A percentile compares a stretch with the other conserved stretches of the same genome.
Conservation (phyloP, 2,329 filamentous ascomycete species). For the Ascochyta clinopodiicola region DNA sequence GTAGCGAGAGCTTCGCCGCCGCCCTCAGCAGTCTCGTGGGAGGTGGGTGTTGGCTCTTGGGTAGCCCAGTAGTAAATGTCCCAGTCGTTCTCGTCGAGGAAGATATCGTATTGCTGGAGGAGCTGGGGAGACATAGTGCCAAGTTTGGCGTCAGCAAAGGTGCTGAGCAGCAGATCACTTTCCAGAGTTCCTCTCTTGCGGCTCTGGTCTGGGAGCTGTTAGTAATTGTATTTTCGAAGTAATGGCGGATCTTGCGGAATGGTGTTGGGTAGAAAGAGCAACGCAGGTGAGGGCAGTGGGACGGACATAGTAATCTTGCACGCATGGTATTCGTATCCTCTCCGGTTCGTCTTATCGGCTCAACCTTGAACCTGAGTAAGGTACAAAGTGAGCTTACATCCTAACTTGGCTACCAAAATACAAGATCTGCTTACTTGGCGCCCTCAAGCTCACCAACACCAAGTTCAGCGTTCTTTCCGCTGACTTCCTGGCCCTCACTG, state of each 20-base stretch:
- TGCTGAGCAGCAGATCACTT: conserved; percentile 93
- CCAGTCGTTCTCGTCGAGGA: conserved; percentile 99
- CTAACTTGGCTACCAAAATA: conserved; percentile 80
- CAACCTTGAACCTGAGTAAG: conserved; percentile 77
- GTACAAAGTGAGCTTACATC: conserved; percentile 59
- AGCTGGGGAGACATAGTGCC: conserved; percentile 73
- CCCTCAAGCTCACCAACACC: conserved; percentile 45
- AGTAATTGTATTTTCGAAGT: neutral
- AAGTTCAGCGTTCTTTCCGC: conserved; percentile 35
- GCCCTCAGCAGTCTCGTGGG: conserved; percentile 63
- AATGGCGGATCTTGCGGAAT: neutral
- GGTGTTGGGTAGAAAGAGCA: neutral
- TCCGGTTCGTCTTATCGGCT: conserved; percentile 83
- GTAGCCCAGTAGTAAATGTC: conserved; percentile 99
- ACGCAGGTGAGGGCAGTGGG: conserved; percentile 18
- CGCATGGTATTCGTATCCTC: conserved; percentile 88
- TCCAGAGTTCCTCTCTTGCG: conserved; percentile 96
- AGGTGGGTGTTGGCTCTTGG: conserved; percentile 72
- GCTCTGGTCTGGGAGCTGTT: conserved; percentile 75
- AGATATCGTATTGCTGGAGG: conserved; percentile 83
- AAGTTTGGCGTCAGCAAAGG: conserved; percentile 85
- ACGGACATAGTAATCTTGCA: conserved; percentile 77
- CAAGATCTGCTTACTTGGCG: conserved; percentile 60
- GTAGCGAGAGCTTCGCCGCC: conserved; percentile 53
- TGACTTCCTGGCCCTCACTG: conserved; percentile 48